Base-by-base conservation (phyloP, 1,284 basidiomycete genomes). In the Cerioporus squamosus region DNA sequence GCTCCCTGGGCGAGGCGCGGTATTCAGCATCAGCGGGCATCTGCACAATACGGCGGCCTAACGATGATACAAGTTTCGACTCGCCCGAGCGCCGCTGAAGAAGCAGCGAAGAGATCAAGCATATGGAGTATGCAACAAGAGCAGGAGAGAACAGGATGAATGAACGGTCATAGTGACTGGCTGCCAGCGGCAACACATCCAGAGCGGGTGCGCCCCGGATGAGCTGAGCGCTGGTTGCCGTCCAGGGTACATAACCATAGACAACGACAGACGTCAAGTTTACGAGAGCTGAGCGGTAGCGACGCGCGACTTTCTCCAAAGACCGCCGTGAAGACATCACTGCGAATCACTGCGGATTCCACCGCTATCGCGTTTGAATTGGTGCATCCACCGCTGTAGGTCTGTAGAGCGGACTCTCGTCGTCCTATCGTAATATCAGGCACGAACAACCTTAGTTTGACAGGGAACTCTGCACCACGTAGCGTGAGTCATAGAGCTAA, bases 1-100 rank as follows among this genome's bases (percentile, higher is more conserved):
- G 33, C 55, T 46, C 46, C 51, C 56, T 57, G 56, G 56, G 51
- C 56, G 56, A 57, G 39, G 56, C 56, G 39, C 56, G 42, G 50
- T 29, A 18, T 57, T 53, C 31, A 57, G 56, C 51, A 48, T 57
- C 51, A 53, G 46, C 22, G 44, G 50, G 33, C 31, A 33, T 51
- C 18, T 51, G 46, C 43, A 49, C 33, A 20, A 39, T 23, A 23
- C 36, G 33, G 6, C 40, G 26, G 31, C 15, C 23, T 36, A 40
- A 49, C 38, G 48, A 33, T 38, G 48, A 51, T 38, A 38, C 14
- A 10, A 24, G 18, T 20, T 42, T 40, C 15, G 10, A 36, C 22
- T 5, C 38, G n/a, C 23, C 22, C 9, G n/a, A 8, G 38, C 48
- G 8, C 23, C n/a, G 2, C 14, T 36, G 8, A 3, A 10, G 8